These are phyloP conservation scores for Cryptosporidium bovis DNA, from an alignment of 169 alveolate genomes.

Conservation along the genomic window DNA sequence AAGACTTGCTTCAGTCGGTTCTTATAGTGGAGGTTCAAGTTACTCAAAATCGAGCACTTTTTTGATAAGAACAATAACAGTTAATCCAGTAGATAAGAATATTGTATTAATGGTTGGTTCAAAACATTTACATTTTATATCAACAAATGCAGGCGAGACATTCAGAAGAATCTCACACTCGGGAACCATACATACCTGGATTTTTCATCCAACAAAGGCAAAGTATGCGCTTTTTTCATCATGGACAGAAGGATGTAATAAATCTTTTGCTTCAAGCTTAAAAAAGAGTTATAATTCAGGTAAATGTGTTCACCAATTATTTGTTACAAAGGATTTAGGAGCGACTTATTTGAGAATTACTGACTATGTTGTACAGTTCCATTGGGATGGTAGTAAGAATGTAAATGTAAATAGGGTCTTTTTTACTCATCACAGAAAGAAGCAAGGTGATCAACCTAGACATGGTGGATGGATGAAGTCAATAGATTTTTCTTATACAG, in stretches of 20 bases:
- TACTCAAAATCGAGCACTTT: slow-evolving; percentile 18
- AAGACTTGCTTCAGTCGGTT: neutral
- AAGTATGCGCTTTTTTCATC: slow-evolving; percentile 87
- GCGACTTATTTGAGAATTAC: slow-evolving; percentile 80
- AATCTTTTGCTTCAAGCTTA: slow-evolving; percentile 35
- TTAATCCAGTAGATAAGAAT: slow-evolving; percentile 82
- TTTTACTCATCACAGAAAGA: slow-evolving; percentile 83
- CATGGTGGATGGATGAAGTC: slow-evolving; percentile 92
- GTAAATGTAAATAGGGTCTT: slow-evolving; percentile 79
- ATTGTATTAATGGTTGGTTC: slow-evolving; percentile 84
- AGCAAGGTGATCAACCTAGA: slow-evolving; percentile 88
- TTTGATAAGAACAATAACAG: slow-evolving; percentile 76
- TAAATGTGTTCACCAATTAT: slow-evolving; percentile 89
- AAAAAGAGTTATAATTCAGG: slow-evolving; percentile 74
- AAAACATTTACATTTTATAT: slow-evolving; percentile 80
- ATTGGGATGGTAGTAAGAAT: slow-evolving; percentile 89
- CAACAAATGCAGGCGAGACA: slow-evolving; percentile 81
- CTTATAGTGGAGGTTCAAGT: neutral
- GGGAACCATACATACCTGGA: slow-evolving; percentile 84
- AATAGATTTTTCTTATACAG: slow-evolving; percentile 88
- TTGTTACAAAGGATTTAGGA: slow-evolving; percentile 88
- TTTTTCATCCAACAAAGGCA: slow-evolving; percentile 86
- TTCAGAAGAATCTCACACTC: slow-evolving; percentile 82
- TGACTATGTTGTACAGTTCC: slow-evolving; percentile 90
- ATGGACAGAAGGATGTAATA: slow-evolving; percentile 87